phyloP scores from a whole-genome alignment of 2,329 filamentous ascomycete species.

The Claviceps africana region DNA sequence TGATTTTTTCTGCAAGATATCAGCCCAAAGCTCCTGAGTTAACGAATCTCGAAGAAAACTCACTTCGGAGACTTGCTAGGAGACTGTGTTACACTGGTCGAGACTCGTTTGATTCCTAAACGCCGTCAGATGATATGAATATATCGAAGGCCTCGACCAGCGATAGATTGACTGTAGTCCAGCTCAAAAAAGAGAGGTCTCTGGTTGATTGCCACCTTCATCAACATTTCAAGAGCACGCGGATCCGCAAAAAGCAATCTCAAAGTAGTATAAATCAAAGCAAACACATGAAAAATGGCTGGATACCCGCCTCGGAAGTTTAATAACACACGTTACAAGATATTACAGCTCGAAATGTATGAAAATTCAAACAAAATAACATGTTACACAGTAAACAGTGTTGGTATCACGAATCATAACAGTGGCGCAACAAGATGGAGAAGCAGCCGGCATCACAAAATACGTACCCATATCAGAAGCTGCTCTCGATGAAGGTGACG shows the following conservation, averaged over 20 bases:
- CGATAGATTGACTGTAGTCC: not conserved
- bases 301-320: not conserved
- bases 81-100: constrained; percentile 1
- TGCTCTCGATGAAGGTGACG: constrained; percentile 3
- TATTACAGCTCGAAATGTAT: not conserved
- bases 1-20: constrained; percentile 1
- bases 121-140: not conserved
- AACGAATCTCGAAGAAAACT: not conserved
- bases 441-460: not conserved
- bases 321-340: not conserved
- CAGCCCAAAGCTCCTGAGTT: not conserved
- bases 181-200: not conserved
- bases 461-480: constrained; percentile 1
- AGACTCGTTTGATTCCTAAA: constrained; percentile 2
- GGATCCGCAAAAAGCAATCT: not conserved
- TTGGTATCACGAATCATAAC: not conserved
- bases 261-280: not conserved
- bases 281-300: not conserved
- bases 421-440: not conserved
- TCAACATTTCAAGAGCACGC: not conserved
- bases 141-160: not conserved
- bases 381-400: not conserved
- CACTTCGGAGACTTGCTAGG: constrained; percentile 1
- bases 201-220: not conserved
- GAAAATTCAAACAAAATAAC: not conserved